These are phyloP conservation scores for Trichophyton rubrum DNA, from an alignment of 2,329 filamentous ascomycete genomes.

Conservation along the genomic window DNA sequence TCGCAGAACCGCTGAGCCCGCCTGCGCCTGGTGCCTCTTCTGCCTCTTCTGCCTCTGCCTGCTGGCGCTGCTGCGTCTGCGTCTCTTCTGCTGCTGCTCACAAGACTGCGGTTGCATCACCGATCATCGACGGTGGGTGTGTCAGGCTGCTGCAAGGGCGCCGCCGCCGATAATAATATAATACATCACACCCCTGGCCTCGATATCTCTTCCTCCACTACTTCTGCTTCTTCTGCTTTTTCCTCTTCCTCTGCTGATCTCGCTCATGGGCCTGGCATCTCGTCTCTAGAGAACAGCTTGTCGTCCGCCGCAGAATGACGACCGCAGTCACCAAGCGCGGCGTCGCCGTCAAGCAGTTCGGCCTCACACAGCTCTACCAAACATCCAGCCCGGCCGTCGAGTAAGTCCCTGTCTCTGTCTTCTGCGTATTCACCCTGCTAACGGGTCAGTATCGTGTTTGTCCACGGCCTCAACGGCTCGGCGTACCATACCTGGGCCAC, in stretches of 20 bases:
- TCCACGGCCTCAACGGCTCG: constrained; percentile 57
- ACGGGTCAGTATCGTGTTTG: constrained; percentile 45
- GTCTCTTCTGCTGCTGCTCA: background rate
- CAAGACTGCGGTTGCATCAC: background rate
- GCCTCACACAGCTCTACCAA: constrained; percentile 32
- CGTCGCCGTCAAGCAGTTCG: constrained; percentile 26
- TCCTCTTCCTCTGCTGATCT: background rate
- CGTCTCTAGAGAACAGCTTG: background rate
- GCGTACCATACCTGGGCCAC: constrained; percentile 51
- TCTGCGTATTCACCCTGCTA: background rate
- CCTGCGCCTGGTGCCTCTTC: background rate
- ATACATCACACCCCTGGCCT: background rate
- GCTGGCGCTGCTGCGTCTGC: no score
- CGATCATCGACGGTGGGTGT: background rate
- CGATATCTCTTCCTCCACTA: background rate
- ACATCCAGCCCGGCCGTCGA: constrained; percentile 31
- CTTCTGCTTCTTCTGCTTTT: background rate
- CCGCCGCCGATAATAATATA: background rate
- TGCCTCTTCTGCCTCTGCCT: no score
- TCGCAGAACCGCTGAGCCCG: background rate
- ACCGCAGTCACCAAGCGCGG: constrained; percentile 5
- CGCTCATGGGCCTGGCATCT: background rate
- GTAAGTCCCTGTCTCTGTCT: constrained; percentile 10
- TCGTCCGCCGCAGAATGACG: background rate
- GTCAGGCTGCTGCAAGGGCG: constrained; percentile 10